Evolutionary conservation across 257 asterid species (phyloP), one percentile per base, ranked within the genome.

Genomic region (Jacaranda copaia): DNA sequence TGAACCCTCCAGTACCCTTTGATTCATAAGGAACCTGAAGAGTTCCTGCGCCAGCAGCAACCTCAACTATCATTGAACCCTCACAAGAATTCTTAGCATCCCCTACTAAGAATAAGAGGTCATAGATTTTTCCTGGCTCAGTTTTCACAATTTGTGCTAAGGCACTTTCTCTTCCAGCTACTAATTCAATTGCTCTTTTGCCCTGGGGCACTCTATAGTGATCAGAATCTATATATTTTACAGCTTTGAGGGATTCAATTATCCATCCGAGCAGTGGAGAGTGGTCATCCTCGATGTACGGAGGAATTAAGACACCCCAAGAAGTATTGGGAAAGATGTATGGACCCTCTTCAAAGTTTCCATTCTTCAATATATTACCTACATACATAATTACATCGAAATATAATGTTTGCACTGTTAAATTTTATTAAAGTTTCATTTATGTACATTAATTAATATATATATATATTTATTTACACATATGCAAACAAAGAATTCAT

Each of bases 301-400:
- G 96, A 4, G 98, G 98, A 43, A 93, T 86, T 46, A 93, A 79
- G 68, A 87, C 89, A 3, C 98, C 97, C 89, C 91, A 87, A 0
- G 70, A 74, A 10, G 96, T 81, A 70, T 89, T 87, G 38, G 88
- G 82, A 80, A 92, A 88, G 64, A 93, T 85, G 70, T 90, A 93
- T 3, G 98, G 97, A 32, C 98, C 98, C 65, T 89, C 93, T 80
- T 93, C 98, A n/a, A 93, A 93, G 78, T 92, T 83, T 3, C 96
- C 98, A 38, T 93, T 91, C 79, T 90, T 93, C 81, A 93, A 59
- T 77, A 89, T 48, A 83, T 89, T 92, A 1, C 91, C 98, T 92
- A 73, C 70, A 75, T 51, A 6, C 35, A 15, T 25, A 5, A 6
- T 55, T 19, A 3, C 5, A 2, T 25, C 1, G 32, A 18, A 57